Conservation (phyloP, 306 rosid genomes). For the Cicer yamashitae region DNA sequence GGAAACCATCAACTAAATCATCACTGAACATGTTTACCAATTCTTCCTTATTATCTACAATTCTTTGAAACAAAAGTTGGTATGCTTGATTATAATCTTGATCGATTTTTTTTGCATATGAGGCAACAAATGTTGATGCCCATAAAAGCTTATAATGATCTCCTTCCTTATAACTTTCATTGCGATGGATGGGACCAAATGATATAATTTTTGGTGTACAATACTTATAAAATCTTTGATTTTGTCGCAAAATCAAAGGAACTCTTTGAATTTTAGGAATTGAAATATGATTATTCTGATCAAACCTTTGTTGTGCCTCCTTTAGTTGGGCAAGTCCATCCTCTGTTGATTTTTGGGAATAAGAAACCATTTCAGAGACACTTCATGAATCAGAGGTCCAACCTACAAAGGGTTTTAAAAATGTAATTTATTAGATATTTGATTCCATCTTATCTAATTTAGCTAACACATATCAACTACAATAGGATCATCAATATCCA, state of each 20-base stretch:
- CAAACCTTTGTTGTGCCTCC: background rate
- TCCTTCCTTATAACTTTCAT: background rate
- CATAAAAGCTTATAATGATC: background rate
- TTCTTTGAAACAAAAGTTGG: background rate
- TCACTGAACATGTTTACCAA: background rate
- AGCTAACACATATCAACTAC: no score
- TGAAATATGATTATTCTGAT: background rate
- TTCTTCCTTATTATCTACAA: background rate
- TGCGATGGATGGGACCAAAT: constrained; percentile 3
- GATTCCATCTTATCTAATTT: no score
- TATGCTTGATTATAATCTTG: background rate
- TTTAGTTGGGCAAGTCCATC: background rate
- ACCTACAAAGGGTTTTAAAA: no score
- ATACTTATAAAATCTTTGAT: background rate
- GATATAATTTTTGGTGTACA: constrained; percentile 1
- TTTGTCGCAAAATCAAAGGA: background rate
- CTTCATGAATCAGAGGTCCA: no score
- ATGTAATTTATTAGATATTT: no score
- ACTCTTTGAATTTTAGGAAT: background rate
- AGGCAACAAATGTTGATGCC: background rate
- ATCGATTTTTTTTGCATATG: background rate
- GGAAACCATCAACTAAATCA: background rate
- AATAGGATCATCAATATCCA: no score
- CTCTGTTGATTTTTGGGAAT: background rate
- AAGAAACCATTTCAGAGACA: no score